These are phyloP conservation scores for Pythium dissimile DNA, from an alignment of 352 stramenopile species.

Conservation along the genomic window DNA sequence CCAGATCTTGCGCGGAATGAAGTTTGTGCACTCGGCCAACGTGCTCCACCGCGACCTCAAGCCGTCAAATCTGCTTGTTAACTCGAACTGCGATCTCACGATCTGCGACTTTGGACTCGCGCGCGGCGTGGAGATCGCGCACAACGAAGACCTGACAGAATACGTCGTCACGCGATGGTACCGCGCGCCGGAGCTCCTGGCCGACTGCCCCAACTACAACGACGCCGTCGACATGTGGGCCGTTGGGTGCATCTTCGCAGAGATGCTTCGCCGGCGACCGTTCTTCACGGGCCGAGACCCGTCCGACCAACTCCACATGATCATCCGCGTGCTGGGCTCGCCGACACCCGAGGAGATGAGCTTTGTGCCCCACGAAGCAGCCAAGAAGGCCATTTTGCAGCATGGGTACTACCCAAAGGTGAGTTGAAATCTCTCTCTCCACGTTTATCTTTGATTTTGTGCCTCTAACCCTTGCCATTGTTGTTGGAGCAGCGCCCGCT, in stretches of 20 bases:
- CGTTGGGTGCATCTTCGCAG: slow-evolving; percentile 99
- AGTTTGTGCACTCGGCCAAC: slow-evolving; percentile 94
- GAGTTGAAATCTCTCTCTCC: background rate
- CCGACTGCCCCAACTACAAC: slow-evolving; percentile 95
- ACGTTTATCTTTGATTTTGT: background rate
- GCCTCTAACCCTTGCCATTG: background rate
- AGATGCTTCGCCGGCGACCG: slow-evolving; percentile 96
- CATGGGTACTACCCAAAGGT: slow-evolving; percentile 85
- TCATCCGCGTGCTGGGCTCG: slow-evolving; percentile 91
- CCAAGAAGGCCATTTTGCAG: slow-evolving; percentile 79
- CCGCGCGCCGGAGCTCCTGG: slow-evolving; percentile 91
- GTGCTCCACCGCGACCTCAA: slow-evolving; percentile 98
- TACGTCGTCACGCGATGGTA: slow-evolving; percentile 97
- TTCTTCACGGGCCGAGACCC: slow-evolving; percentile 82
- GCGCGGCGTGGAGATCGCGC: slow-evolving; percentile 56
- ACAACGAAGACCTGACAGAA: slow-evolving; percentile 57
- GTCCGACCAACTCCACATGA: slow-evolving; percentile 85
- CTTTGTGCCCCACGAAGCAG: slow-evolving; percentile 95
- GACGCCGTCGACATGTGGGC: slow-evolving; percentile 95
- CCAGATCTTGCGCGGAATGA: slow-evolving; percentile 80
- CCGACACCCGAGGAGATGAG: slow-evolving; percentile 93
- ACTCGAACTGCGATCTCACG: slow-evolving; percentile 92
- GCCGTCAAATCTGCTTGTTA: slow-evolving; percentile 96
- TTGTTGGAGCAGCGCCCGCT: slow-evolving; percentile 42
- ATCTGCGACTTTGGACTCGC: slow-evolving; percentile 91